Evolutionary conservation across 208 protist genomes (phyloP).

Genomic region (Trypanosomatidae sp.): DNA sequence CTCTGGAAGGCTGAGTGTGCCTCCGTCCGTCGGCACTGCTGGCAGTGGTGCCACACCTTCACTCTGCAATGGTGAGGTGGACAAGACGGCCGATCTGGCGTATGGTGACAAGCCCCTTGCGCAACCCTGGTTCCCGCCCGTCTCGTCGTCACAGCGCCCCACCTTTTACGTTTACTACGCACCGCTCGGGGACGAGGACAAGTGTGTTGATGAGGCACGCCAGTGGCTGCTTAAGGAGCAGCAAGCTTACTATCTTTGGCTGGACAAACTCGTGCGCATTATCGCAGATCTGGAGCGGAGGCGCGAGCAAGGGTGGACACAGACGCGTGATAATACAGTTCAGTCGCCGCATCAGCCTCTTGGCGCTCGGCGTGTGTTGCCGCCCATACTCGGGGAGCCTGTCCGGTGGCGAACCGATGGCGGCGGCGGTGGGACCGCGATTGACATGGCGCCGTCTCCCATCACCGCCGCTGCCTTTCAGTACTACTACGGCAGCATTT

Average conservation of each 20-base stretch:
- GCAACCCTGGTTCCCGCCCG: not conserved
- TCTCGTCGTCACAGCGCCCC: constrained; percentile 10
- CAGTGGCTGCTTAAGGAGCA: constrained; percentile 55
- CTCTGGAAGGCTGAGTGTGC: too few relatives aligned
- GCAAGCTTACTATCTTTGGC: constrained; percentile 43
- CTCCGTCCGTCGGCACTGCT: not conserved
- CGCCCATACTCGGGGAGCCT: constrained; percentile 49
- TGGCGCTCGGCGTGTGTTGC: constrained; percentile 30
- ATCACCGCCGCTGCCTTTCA: constrained; percentile 19
- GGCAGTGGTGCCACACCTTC: not conserved
- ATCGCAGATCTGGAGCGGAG: constrained; percentile 23
- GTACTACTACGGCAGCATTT: constrained; percentile 19
- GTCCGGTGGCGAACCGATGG: constrained; percentile 51
- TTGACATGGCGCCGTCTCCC: constrained; percentile 8
- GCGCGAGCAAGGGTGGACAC: constrained; percentile 19
- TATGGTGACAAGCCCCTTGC: not conserved
- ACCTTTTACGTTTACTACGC: constrained; percentile 70
- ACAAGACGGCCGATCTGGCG: not conserved
- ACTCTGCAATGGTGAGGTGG: not conserved
- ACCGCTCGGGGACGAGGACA: constrained; percentile 48
- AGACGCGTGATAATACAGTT: not conserved
- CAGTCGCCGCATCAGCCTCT: constrained; percentile 11
- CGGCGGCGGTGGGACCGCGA: constrained; percentile 1
- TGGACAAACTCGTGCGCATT: constrained; percentile 25
- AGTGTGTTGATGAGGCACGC: constrained; percentile 43